phyloP scores from a whole-genome alignment of 345 rosid species.

The Physaria fendleri region DNA sequence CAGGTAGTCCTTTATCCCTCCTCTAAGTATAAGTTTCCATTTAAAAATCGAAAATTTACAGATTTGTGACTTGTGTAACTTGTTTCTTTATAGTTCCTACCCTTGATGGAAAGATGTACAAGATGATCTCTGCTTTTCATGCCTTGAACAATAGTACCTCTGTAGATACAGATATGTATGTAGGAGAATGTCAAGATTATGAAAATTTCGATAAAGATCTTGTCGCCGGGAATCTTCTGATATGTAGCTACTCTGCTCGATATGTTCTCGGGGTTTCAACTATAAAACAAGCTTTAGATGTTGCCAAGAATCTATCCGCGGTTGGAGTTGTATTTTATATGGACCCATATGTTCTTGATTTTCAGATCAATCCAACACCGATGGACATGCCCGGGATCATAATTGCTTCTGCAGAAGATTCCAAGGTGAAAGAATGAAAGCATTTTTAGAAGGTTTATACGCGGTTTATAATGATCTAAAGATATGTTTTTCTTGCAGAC shows the following conservation, averaged over 20 bases:
- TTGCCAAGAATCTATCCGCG: conserved; percentile 84
- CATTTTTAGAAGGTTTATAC: not conserved
- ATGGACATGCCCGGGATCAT: conserved; percentile 83
- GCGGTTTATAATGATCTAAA: not conserved
- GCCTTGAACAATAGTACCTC: conserved; percentile 60
- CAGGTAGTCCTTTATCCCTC: conserved; percentile 45
- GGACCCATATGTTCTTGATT: conserved; percentile 88
- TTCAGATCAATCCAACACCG: conserved; percentile 85
- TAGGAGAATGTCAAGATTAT: conserved; percentile 88
- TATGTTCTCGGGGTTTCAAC: conserved; percentile 90
- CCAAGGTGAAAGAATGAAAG: conserved; percentile 43
- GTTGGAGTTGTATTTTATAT: conserved; percentile 76
- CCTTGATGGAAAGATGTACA: conserved; percentile 39
- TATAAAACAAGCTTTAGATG: conserved; percentile 60
- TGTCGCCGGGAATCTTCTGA: conserved; percentile 62
- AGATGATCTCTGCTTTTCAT: conserved; percentile 61
- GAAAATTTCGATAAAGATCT: conserved; percentile 41
- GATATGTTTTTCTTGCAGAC: conserved; percentile 36
- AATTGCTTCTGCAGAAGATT: conserved; percentile 76
- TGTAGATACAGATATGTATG: conserved; percentile 56
- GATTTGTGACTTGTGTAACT: not conserved
- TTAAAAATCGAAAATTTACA: not conserved
- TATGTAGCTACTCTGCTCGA: conserved; percentile 87
- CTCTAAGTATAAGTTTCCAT: not conserved
- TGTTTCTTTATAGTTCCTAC: conserved; percentile 56